These are phyloP conservation scores for Bipolaris zeicola DNA, from an alignment of 2,329 filamentous ascomycete genomes.

Conservation along the genomic window DNA sequence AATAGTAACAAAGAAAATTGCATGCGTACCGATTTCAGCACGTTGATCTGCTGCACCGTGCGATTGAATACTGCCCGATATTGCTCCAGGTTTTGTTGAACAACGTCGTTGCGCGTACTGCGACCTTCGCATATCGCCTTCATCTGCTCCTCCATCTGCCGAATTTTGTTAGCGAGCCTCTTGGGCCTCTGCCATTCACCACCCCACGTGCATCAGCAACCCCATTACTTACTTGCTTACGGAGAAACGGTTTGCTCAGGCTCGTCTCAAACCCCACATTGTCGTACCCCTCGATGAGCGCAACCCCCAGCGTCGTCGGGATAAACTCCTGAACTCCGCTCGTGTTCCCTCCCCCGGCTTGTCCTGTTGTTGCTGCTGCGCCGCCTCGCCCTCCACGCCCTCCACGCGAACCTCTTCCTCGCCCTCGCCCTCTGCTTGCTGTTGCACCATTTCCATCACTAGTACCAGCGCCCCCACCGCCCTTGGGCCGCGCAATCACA, in stretches of 20 bases:
- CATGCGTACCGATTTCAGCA: slow-evolving; percentile 59
- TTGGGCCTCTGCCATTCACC: slow-evolving; percentile 5
- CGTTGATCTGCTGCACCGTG: slow-evolving; percentile 74
- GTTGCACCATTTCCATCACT: slow-evolving; percentile 36
- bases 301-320: slow-evolving; percentile 87
- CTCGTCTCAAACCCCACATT: slow-evolving; percentile 91
- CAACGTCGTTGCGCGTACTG: slow-evolving; percentile 73
- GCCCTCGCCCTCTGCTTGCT: slow-evolving; percentile 53
- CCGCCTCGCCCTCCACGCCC: slow-evolving; percentile 55
- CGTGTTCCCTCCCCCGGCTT: slow-evolving; percentile 51
- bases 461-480: slow-evolving; percentile 34
- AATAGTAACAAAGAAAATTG: slow-evolving; percentile 1
- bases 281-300: slow-evolving; percentile 92
- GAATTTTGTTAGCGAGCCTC: slow-evolving; percentile 17
- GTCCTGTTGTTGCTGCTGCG: slow-evolving; percentile 31
- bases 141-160: slow-evolving; percentile 89
- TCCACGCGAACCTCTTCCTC: slow-evolving; percentile 42
- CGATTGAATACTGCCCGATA: slow-evolving; percentile 87
- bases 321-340: slow-evolving; percentile 81
- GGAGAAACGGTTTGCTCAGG: slow-evolving; percentile 90
- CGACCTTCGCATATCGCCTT: slow-evolving; percentile 92
- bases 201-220: neutral
- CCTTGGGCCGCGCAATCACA: slow-evolving; percentile 68
- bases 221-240: slow-evolving; percentile 70
- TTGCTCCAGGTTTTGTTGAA: slow-evolving; percentile 82